A percentile compares a stretch with the other conserved stretches of the same genome.
phyloP scores from a whole-genome alignment of 2,329 filamentous ascomycete species.

The Aspergillus awamori region DNA sequence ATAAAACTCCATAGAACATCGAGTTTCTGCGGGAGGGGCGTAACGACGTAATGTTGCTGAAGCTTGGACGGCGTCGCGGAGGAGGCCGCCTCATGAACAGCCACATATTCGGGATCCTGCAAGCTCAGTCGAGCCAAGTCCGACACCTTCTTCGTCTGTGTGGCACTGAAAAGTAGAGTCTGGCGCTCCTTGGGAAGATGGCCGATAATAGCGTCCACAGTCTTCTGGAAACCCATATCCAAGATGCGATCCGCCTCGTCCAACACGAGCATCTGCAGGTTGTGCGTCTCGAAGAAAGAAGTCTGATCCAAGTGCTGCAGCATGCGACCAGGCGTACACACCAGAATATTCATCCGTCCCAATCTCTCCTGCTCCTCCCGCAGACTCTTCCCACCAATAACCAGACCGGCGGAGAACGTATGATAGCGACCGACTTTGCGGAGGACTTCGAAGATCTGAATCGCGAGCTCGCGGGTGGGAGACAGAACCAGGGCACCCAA shows the following conservation, averaged over 20 bases:
- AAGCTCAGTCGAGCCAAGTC: conserved; percentile 88
- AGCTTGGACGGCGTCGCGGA: conserved; percentile 80
- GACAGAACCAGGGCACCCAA: conserved; percentile 90
- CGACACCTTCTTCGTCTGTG: conserved; percentile 90
- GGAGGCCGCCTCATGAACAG: conserved; percentile 81
- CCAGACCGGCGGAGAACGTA: conserved; percentile 84
- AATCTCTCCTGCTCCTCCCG: conserved; percentile 85
- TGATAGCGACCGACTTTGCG: conserved; percentile 88
- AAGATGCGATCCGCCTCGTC: conserved; percentile 96
- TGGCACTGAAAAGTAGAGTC: conserved; percentile 93
- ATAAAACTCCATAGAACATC: conserved; percentile 94
- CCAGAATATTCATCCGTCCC: conserved; percentile 91
- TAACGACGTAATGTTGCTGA: conserved; percentile 88
- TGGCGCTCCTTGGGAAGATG: conserved; percentile 85
- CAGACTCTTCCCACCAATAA: conserved; percentile 91
- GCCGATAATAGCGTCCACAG: conserved; percentile 89
- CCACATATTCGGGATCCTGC: conserved; percentile 89
- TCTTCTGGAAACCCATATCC: conserved; percentile 93
- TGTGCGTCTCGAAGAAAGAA: conserved; percentile 83
- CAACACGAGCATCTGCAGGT: conserved; percentile 87
- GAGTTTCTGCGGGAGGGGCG: conserved; percentile 82
- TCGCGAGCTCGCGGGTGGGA: conserved; percentile 90
- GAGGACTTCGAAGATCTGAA: conserved; percentile 94
- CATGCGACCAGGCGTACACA: conserved; percentile 93
- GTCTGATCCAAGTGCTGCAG: conserved; percentile 96